Conservation (phyloP, 139 green algal genomes). For the Chara braunii region DNA sequence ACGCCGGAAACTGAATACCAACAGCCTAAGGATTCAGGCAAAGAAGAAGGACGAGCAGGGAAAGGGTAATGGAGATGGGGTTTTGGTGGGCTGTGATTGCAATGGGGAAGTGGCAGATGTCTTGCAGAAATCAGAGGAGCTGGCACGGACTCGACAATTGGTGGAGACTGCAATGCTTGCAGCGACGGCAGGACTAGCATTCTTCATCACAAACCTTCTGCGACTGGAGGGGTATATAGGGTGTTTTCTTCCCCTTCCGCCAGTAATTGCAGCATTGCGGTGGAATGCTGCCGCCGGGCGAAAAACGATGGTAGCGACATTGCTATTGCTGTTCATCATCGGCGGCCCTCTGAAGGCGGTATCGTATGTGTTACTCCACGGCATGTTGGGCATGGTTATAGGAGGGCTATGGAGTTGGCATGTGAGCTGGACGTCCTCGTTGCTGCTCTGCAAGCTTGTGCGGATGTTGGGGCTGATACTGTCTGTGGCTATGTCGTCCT, state of each 20-base stretch:
- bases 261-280: conserved; percentile 10
- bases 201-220: conserved; percentile 8
- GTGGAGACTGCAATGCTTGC: conserved; percentile 25
- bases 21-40: too few species aligned
- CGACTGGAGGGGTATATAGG: conserved; percentile 27
- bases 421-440: not conserved
- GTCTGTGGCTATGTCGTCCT: not conserved
- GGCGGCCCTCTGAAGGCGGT: conserved; percentile 14
- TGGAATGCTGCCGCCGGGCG: conserved; percentile 1
- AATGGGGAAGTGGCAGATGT: too few species aligned
- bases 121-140: too few species aligned
- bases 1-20: too few species aligned
- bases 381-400: not conserved
- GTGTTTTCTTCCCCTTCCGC: conserved; percentile 31
- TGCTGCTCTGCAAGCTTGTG: not conserved
- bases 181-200: conserved; percentile 12
- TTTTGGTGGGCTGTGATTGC: too few species aligned
- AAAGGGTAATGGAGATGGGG: too few species aligned
- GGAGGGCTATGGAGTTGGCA: not conserved
- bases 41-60: too few species aligned
- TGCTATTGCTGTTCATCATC: conserved; percentile 25
- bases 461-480: not conserved
- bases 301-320: conserved; percentile 35
- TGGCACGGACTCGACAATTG: conserved; percentile 9
- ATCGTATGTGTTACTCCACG: conserved; percentile 7